These are phyloP conservation scores for Phytophthora sp. DNA, from an alignment of 352 stramenopile genomes.

Conservation along the genomic window DNA sequence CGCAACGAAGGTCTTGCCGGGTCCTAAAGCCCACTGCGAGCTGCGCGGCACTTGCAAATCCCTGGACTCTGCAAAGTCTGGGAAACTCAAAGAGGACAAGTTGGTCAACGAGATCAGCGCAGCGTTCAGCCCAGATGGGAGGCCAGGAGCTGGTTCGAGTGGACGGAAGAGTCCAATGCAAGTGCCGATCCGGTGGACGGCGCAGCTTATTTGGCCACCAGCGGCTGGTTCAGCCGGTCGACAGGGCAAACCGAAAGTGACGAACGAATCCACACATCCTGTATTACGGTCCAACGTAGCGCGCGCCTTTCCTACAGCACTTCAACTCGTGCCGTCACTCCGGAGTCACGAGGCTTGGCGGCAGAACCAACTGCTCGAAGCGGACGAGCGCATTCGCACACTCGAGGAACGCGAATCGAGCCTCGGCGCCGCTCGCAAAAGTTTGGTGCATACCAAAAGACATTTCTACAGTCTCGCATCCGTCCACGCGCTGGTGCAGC, in stretches of 20 bases:
- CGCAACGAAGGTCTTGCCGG: no score
- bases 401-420: constrained; percentile 36
- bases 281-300: neutral
- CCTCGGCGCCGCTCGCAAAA: constrained; percentile 24
- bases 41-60: no score
- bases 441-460: constrained; percentile 27
- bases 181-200: no score
- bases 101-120: neutral
- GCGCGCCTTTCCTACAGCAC: neutral
- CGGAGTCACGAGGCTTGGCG: neutral
- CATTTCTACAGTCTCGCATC: constrained; percentile 31
- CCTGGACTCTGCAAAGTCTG: no score
- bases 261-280: neutral
- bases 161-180: constrained; percentile 4
- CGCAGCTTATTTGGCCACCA: no score
- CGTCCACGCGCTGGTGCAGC: constrained; percentile 20
- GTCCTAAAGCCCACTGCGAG: no score
- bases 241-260: neutral
- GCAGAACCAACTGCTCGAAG: constrained; percentile 44
- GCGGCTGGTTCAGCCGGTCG: neutral
- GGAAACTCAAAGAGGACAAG: no score
- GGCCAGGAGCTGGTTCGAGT: neutral
- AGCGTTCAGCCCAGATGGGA: constrained; percentile 4
- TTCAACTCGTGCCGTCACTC: constrained; percentile 1
- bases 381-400: constrained; percentile 26